A percentile compares a stretch with the other conserved stretches of the same genome.
phyloP scores from a whole-genome alignment of 1,139 yeast genomes.

The Sugiyamaella grinbergsii region DNA sequence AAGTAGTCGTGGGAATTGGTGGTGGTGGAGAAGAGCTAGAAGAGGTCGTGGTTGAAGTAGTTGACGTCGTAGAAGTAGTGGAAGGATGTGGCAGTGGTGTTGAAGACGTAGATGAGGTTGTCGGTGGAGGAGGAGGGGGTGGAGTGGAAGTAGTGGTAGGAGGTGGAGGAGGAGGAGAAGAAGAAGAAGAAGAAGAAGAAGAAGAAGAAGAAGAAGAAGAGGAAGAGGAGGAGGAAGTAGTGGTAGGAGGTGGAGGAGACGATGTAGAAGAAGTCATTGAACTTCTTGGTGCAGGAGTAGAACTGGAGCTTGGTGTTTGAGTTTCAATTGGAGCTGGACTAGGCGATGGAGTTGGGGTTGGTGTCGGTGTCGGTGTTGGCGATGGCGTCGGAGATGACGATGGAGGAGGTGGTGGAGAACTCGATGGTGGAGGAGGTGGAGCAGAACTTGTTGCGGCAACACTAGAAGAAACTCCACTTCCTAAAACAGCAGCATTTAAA shows the following conservation, averaged over 20 bases:
- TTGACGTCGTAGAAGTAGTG: slow-evolving; percentile 3
- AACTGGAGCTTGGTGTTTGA: slow-evolving; percentile 19
- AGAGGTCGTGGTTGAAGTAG: slow-evolving; percentile 11
- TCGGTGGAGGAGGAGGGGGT: slow-evolving; percentile 14
- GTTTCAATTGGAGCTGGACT: no score
- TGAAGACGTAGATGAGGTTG: slow-evolving; percentile 16
- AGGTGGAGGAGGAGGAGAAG: slow-evolving; percentile 10
- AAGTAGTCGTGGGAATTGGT: slow-evolving; percentile 14
- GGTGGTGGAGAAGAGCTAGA: slow-evolving; percentile 19
- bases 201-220: slow-evolving; percentile 13
- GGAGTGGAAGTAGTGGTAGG: slow-evolving; percentile 6
- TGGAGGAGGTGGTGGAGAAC: slow-evolving; percentile 8
- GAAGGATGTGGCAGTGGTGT: slow-evolving; percentile 10
- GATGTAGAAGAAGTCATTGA: slow-evolving; percentile 20
- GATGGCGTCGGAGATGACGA: slow-evolving; percentile 13
- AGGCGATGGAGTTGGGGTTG: no score
- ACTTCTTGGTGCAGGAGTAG: slow-evolving; percentile 17
- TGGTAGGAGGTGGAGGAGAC: slow-evolving; percentile 23
- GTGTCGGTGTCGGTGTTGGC: slow-evolving; percentile 8
- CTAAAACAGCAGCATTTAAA: slow-evolving; percentile 3
- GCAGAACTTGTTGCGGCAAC: slow-evolving; percentile 10
- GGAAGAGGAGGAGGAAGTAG: slow-evolving; percentile 19
- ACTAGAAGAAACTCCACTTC: not conserved
- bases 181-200: slow-evolving; percentile 16
- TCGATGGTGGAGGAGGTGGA: slow-evolving; percentile 17